These are phyloP conservation scores for Starmerella bombi DNA, from an alignment of 805 yeast species.

Conservation along the genomic window DNA sequence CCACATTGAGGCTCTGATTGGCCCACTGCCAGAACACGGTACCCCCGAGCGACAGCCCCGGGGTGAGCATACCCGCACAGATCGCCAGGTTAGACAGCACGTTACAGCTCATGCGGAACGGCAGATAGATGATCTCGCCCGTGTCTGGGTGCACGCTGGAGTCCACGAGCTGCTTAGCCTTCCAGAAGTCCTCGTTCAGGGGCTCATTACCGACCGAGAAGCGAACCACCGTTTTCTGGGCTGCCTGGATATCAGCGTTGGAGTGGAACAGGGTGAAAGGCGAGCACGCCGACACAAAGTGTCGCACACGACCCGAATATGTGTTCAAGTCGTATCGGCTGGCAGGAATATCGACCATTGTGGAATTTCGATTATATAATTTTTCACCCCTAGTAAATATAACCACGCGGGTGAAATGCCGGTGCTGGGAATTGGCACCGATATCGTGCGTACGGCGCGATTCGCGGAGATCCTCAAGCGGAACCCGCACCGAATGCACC, in stretches of 20 bases:
- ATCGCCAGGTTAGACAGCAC: constrained; percentile 88
- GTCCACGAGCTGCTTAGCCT: constrained; percentile 73
- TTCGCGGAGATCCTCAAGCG: constrained; percentile 33
- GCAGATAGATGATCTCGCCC: constrained; percentile 81
- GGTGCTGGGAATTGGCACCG: constrained; percentile 44
- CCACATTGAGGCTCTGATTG: constrained; percentile 92
- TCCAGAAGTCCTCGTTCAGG: constrained; percentile 78
- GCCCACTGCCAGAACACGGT: constrained; percentile 97
- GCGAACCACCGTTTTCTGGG: constrained; percentile 54
- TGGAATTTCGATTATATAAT: background rate
- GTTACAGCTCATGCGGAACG: constrained; percentile 94
- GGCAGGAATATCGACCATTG: constrained; percentile 13
- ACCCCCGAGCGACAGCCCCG: constrained; percentile 77
- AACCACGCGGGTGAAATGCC: no score
- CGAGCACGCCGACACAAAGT: constrained; percentile 84
- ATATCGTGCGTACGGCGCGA: constrained; percentile 38
- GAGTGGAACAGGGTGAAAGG: constrained; percentile 77
- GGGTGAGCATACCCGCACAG: constrained; percentile 96
- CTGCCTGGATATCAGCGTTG: constrained; percentile 43
- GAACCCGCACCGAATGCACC: constrained; percentile 28
- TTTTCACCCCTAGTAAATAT: no score
- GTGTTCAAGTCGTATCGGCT: constrained; percentile 58
- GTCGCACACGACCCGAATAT: constrained; percentile 89
- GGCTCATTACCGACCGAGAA: constrained; percentile 56
- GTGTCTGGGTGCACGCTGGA: constrained; percentile 95